Base-by-base conservation (phyloP, 1,284 basidiomycete genomes). In the Marasmius tenuissimus region DNA sequence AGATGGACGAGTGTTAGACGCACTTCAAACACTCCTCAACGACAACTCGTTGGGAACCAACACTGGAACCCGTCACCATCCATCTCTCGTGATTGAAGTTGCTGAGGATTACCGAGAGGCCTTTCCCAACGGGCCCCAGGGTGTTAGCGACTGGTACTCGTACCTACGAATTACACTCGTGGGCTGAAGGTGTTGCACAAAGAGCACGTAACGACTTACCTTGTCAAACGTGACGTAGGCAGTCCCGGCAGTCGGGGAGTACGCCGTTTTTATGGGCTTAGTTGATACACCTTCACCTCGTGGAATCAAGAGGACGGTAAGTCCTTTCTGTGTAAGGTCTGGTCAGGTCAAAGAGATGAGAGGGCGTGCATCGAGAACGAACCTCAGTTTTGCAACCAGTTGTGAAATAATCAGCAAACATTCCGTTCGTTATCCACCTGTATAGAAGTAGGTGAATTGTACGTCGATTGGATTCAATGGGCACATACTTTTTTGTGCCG, bases 361-460 rank as follows among this genome's bases (percentile, higher is more conserved):
- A 40, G n/a, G 35, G 1, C 9, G 22, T 42, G 0, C 18, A 11
- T 50, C 34, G 12, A 55, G 11, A 37, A 16, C 72, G 54, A 63
- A 84, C 85, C 65, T 89, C 85, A 20, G 89, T 91, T 68, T 78
- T 84, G 74, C 89, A 92, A 0, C 85, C 85, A 2, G 89, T 91
- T 0, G 90, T 92, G 74, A 96, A 94, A 74, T 86, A 91, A 71
- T 91, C 89, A 4, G 89, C 84, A 69, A 89, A 92, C 8, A 80
- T 85, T 51, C 94, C 96, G 69, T 96, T 97, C 51, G 96, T 96
- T 70, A 98, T 98, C 96, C 96, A 97, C 68, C 87, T 89, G 39
- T 58, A 37, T 14, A 22, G 33, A 8, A 9, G 16, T 55, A 35
- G 45, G 59, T 20, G 37, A 61, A 51, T 8, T 38, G 22, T 57